These are phyloP conservation scores for Petrea volubilis DNA, from an alignment of 257 asterid genomes.

Conservation along the genomic window DNA sequence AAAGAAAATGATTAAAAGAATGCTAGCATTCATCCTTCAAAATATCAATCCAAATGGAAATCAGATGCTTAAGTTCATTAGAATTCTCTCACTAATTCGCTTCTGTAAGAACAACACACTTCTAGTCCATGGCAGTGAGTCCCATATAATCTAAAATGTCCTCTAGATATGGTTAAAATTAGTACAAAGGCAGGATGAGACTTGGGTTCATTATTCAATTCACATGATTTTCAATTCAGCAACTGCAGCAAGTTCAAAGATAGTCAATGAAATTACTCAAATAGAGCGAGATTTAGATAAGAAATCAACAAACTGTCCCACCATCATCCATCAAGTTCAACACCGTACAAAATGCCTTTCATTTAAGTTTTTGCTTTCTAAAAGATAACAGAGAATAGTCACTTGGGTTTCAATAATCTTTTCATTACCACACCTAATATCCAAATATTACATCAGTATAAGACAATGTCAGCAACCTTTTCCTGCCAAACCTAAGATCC, in stretches of 20 bases:
- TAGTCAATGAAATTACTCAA: not conserved
- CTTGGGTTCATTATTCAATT: not conserved
- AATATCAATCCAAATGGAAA: not conserved
- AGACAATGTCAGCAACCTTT: not conserved
- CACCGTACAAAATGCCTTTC: not conserved
- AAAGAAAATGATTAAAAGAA: not conserved
- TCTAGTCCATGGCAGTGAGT: not conserved
- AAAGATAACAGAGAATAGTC: not conserved
- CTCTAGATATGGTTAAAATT: conserved; percentile 2
- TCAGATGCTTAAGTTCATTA: conserved; percentile 16
- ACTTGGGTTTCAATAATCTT: not conserved
- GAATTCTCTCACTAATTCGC: not conserved
- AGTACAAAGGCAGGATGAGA: not conserved
- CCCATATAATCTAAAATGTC: not conserved
- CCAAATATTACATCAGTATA: not conserved
- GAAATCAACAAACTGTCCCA: not conserved
- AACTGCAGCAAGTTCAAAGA: not conserved
- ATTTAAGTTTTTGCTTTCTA: not conserved
- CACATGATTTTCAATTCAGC: not conserved
- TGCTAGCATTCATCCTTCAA: not conserved
- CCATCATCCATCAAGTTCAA: not conserved
- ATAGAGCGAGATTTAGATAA: not conserved
- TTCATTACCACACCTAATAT: conserved; percentile 7
- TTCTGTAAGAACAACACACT: no score
- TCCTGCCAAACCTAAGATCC: conserved; percentile 9